A percentile compares a stretch with the other conserved stretches of the same genome.
Conservation (phyloP, 768 basidiomycete genomes). For the Auriculariales sp. region DNA sequence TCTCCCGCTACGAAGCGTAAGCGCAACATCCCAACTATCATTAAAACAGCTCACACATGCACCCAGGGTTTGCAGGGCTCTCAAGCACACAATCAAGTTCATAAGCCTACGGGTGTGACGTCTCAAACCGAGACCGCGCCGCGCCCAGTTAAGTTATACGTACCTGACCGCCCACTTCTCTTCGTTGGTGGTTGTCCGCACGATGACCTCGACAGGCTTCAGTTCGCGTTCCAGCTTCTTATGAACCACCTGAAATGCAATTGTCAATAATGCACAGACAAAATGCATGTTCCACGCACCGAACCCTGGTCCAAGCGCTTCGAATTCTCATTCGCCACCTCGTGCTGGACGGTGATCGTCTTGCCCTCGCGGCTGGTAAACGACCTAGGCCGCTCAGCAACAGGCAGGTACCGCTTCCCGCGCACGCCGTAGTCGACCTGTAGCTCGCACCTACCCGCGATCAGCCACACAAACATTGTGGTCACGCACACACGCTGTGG, state of each 20-base stretch:
- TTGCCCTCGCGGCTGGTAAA: slow-evolving; percentile 48
- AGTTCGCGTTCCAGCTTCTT: slow-evolving; percentile 64
- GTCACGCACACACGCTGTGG: neutral
- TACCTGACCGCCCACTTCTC: slow-evolving; percentile 69
- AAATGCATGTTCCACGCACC: slow-evolving; percentile 22
- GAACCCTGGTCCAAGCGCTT: slow-evolving; percentile 35
- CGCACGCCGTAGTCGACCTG: slow-evolving; percentile 65
- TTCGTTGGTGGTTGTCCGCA: slow-evolving; percentile 40
- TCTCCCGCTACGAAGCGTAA: slow-evolving; percentile 45
- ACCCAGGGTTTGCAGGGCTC: slow-evolving; percentile 31
- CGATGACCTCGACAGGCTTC: slow-evolving; percentile 36
- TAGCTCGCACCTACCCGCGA: slow-evolving; percentile 50
- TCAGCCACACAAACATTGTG: neutral
- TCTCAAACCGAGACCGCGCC: slow-evolving; percentile 1
- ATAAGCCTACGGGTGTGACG: slow-evolving; percentile 35
- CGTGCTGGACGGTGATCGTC: slow-evolving; percentile 35
- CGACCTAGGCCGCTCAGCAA: slow-evolving; percentile 28
- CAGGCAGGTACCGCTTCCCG: slow-evolving; percentile 26
- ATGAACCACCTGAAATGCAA: slow-evolving; percentile 44
- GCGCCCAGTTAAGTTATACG: no score
- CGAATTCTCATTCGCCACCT: slow-evolving; percentile 39
- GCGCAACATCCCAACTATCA: neutral
- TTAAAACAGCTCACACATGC: slow-evolving; percentile 28
- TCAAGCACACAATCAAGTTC: slow-evolving; percentile 56
- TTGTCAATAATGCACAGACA: neutral